Evolutionary conservation across 2,329 filamentous ascomycete species (phyloP).

Genomic region (Hypoxylon rubiginosum): DNA sequence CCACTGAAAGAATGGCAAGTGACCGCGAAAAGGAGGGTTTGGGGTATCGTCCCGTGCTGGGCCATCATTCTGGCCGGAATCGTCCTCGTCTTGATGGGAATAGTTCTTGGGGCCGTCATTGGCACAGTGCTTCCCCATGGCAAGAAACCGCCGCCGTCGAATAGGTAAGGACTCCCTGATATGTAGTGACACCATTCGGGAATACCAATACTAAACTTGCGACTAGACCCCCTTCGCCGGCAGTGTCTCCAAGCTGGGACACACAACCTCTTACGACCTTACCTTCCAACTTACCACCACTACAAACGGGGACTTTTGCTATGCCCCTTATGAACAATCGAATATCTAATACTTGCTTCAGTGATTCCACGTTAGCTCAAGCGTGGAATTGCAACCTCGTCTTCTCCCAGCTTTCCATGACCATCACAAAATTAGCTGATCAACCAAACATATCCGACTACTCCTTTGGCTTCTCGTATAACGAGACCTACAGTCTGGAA

Average conservation of each 20-base stretch:
- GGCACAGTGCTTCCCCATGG: slow-evolving; percentile 59
- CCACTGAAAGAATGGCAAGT: slow-evolving; percentile 65
- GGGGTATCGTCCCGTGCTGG: slow-evolving; percentile 73
- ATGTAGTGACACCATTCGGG: neutral
- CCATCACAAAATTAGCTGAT: slow-evolving; percentile 52
- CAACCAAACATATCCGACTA: slow-evolving; percentile 56
- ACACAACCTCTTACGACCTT: slow-evolving; percentile 64
- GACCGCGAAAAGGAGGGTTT: slow-evolving; percentile 67
- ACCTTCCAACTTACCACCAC: slow-evolving; percentile 64
- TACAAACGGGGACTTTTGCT: slow-evolving; percentile 68
- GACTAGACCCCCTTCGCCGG: slow-evolving; percentile 36
- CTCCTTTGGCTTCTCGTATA: slow-evolving; percentile 56
- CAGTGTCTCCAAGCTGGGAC: slow-evolving; percentile 58
- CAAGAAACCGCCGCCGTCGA: slow-evolving; percentile 24
- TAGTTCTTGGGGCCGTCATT: slow-evolving; percentile 70
- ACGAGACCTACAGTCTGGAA: slow-evolving; percentile 53
- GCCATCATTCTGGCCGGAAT: slow-evolving; percentile 65
- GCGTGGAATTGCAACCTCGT: slow-evolving; percentile 75
- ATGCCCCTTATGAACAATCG: slow-evolving; percentile 67
- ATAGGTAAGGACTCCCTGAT: slow-evolving; percentile 36
- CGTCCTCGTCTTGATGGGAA: slow-evolving; percentile 65
- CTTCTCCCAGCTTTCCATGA: slow-evolving; percentile 60
- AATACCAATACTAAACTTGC: slow-evolving; percentile 35
- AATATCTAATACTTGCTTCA: slow-evolving; percentile 68
- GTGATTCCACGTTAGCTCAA: slow-evolving; percentile 64